These are phyloP conservation scores for Magnusiomyces magnusii DNA, from an alignment of 1,139 yeast genomes.

Conservation along the genomic window DNA sequence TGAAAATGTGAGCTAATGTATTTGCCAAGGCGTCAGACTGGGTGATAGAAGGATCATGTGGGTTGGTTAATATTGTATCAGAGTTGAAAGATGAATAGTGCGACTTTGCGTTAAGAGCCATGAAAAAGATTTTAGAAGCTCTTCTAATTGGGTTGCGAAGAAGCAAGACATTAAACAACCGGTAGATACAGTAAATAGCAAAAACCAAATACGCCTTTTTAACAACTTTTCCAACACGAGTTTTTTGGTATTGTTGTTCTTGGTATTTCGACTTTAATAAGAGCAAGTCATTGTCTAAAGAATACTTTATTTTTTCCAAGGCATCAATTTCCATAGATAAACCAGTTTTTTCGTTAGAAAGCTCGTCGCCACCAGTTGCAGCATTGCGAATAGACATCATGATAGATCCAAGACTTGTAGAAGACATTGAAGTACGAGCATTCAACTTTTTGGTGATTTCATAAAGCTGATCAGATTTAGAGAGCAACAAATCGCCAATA, in stretches of 20 bases:
- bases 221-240: constrained; percentile 30
- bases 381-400: constrained; percentile 23
- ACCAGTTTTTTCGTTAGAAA: constrained; percentile 59
- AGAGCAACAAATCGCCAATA: constrained; percentile 31
- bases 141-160: constrained; percentile 26
- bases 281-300: constrained; percentile 34
- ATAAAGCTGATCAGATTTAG: constrained; percentile 18
- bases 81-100: not conserved
- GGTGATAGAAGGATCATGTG: constrained; percentile 1
- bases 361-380: constrained; percentile 22
- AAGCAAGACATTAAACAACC: constrained; percentile 42
- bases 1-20: constrained; percentile 45
- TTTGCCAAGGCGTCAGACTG: constrained; percentile 39
- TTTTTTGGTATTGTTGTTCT: constrained; percentile 27
- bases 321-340: constrained; percentile 67
- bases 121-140: constrained; percentile 8
- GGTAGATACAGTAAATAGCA: constrained; percentile 57
- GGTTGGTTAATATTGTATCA: not conserved
- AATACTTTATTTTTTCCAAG: constrained; percentile 38
- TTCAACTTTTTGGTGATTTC: not conserved
- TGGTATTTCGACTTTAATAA: constrained; percentile 23
- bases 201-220: constrained; percentile 34
- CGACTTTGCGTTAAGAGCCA: constrained; percentile 8
- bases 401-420: constrained; percentile 27
- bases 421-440: constrained; percentile 16